These are phyloP conservation scores for Trichoderma atrobrunneum DNA, from an alignment of 2,329 filamentous ascomycete species.

Conservation along the genomic window DNA sequence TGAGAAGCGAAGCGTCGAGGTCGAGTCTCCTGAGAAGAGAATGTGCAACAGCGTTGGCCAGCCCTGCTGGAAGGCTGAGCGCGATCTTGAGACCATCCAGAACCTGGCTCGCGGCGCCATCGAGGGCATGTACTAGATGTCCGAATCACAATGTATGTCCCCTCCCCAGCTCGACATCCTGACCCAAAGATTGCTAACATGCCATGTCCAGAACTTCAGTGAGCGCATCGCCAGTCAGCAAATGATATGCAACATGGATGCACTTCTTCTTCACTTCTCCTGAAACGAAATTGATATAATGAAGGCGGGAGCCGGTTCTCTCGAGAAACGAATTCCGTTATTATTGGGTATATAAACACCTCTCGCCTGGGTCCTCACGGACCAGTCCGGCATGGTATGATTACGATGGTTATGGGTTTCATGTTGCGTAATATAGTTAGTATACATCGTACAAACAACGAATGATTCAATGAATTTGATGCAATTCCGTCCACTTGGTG, in stretches of 20 bases:
- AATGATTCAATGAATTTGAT: background rate
- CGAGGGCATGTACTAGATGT: constrained; percentile 7
- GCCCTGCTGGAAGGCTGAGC: constrained; percentile 37
- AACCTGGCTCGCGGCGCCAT: constrained; percentile 13
- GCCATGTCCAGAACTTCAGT: background rate
- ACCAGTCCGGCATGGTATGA: background rate
- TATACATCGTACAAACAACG: background rate
- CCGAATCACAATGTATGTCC: background rate
- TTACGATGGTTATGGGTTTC: constrained; percentile 3
- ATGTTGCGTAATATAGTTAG: constrained; percentile 4
- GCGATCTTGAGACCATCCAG: constrained; percentile 21
- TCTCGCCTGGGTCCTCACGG: background rate
- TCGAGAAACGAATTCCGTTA: background rate
- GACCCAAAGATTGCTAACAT: background rate
- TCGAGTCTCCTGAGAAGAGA: constrained; percentile 14
- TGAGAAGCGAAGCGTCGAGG: constrained; percentile 28
- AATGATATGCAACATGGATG: constrained; percentile 1
- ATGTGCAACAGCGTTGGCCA: constrained; percentile 31
- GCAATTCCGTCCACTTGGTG: background rate
- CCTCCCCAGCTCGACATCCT: too few relatives aligned
- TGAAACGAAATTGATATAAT: background rate
- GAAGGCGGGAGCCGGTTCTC: constrained; percentile 2
- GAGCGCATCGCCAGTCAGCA: background rate
- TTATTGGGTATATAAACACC: background rate
- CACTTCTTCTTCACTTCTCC: constrained; percentile 4